phyloP scores from a whole-genome alignment of 1,139 yeast species.

The Suhomyces choctaworum region DNA sequence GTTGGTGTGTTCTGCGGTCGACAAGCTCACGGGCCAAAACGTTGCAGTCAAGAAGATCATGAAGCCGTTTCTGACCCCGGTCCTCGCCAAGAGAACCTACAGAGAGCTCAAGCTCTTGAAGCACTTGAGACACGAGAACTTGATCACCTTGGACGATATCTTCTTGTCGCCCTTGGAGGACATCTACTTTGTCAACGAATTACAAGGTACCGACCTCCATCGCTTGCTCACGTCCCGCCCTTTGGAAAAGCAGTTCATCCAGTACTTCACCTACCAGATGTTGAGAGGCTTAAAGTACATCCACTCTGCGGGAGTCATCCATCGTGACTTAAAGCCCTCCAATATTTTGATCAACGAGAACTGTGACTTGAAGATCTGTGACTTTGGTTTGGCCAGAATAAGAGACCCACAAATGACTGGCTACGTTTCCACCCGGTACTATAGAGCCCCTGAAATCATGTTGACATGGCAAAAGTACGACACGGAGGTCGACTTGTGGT shows the following conservation, averaged over 20 bases:
- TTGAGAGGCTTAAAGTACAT: slow-evolving; percentile 32
- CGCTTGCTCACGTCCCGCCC: slow-evolving; percentile 90
- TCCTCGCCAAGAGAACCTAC: slow-evolving; percentile 92
- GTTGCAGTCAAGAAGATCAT: slow-evolving; percentile 97
- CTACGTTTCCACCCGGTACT: slow-evolving; percentile 93
- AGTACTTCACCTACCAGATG: slow-evolving; percentile 67
- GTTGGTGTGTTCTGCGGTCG: slow-evolving; percentile 93
- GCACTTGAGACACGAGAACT: slow-evolving; percentile 91
- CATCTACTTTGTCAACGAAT: slow-evolving; percentile 93
- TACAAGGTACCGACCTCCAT: slow-evolving; percentile 95
- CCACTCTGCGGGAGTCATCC: slow-evolving; percentile 33
- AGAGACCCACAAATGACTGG: slow-evolving; percentile 99
- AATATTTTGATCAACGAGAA: slow-evolving; percentile 31
- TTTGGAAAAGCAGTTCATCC: slow-evolving; percentile 91
- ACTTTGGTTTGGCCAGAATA: slow-evolving; percentile 75
- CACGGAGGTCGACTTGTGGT: slow-evolving; percentile 98
- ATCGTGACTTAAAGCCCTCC: slow-evolving; percentile 31
- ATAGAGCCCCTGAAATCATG: slow-evolving; percentile 99
- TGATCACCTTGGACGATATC: slow-evolving; percentile 90
- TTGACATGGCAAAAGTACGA: slow-evolving; percentile 99
- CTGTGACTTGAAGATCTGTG: slow-evolving; percentile 32
- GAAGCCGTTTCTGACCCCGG: slow-evolving; percentile 96
- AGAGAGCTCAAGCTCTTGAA: slow-evolving; percentile 91
- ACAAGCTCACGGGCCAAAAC: slow-evolving; percentile 84
- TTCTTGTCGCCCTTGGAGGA: slow-evolving; percentile 94